Percentiles rank a stretch among this genome's conserved stretches.
phyloP scores from a whole-genome alignment of 768 basidiomycete genomes.

The Cyclocybe aegerita region DNA sequence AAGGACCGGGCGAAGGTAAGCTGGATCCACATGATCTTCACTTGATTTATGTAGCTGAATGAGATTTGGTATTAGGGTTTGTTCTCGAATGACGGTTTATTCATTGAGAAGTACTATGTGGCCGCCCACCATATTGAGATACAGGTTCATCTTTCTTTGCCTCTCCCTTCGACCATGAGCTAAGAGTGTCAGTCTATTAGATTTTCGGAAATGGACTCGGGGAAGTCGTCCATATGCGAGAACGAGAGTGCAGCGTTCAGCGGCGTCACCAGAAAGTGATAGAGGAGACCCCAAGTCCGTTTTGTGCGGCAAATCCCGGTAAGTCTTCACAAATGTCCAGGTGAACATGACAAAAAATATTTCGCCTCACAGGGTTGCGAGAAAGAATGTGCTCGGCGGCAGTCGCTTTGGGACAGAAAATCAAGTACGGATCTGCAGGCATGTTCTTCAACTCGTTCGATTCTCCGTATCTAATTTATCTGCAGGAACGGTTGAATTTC shows the following conservation, averaged over 20 bases:
- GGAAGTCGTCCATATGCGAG: conserved; percentile 61
- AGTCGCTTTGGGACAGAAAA: conserved; percentile 41
- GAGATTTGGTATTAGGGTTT: conserved; percentile 28
- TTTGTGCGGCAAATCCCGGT: conserved; percentile 46
- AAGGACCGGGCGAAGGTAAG: conserved; percentile 45
- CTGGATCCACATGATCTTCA: neutral
- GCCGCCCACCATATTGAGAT: conserved; percentile 65
- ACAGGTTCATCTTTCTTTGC: conserved; percentile 37
- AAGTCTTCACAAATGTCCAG: conserved; percentile 2
- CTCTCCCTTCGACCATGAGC: neutral
- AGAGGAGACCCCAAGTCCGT: conserved; percentile 68
- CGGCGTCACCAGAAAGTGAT: conserved; percentile 73
- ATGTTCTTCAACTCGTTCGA: conserved; percentile 2
- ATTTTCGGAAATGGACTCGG: conserved; percentile 67
- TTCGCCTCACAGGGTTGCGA: conserved; percentile 35
- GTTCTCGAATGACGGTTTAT: conserved; percentile 51
- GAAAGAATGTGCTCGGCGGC: conserved; percentile 54
- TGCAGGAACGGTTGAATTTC: conserved; percentile 67
- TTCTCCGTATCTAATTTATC: neutral
- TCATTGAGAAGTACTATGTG: conserved; percentile 59
- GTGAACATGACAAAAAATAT: neutral
- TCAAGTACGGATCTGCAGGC: conserved; percentile 64
- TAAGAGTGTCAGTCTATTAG: conserved; percentile 26
- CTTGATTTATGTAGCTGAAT: neutral
- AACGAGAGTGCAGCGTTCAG: conserved; percentile 71